Evolutionary conservation across 176 grass and related monocot species (phyloP).

Genomic region (Oryza meyeriana): DNA sequence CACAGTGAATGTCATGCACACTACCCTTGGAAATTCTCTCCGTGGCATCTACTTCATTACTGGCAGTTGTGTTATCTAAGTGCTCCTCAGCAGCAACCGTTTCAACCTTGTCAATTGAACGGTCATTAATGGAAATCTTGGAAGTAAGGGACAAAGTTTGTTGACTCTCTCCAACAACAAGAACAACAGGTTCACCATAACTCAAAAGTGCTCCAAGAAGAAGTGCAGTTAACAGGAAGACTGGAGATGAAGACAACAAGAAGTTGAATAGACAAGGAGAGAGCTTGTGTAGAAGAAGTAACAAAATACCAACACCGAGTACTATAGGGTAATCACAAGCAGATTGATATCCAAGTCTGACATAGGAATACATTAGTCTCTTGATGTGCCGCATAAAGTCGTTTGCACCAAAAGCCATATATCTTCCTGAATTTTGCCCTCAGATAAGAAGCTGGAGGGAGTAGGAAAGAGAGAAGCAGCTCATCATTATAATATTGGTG

Average conservation of each 20-base stretch:
- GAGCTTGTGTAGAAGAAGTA: constrained; percentile 36
- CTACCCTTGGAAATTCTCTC: background rate
- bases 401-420: constrained; percentile 37
- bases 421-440: background rate
- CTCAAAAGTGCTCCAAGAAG: constrained; percentile 59
- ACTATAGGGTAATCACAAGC: constrained; percentile 36
- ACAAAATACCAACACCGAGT: constrained; percentile 10
- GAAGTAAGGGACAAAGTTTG: background rate
- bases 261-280: constrained; percentile 32
- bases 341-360: constrained; percentile 42
- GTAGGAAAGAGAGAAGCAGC: constrained; percentile 7
- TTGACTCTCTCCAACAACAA: constrained; percentile 5
- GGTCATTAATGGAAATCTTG: background rate
- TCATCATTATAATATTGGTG: background rate
- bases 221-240: constrained; percentile 53
- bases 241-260: constrained; percentile 41
- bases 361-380: constrained; percentile 21
- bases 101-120: constrained; percentile 1
- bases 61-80: background rate
- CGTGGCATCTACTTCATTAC: background rate
- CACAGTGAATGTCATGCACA: background rate
- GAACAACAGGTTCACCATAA: constrained; percentile 40
- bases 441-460: background rate
- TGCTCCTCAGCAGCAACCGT: background rate
- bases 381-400: constrained; percentile 27